A percentile compares a stretch with the other conserved stretches of the same genome.
Conservation (phyloP, 805 yeast genomes). For the Cyberlindnera japonica region DNA sequence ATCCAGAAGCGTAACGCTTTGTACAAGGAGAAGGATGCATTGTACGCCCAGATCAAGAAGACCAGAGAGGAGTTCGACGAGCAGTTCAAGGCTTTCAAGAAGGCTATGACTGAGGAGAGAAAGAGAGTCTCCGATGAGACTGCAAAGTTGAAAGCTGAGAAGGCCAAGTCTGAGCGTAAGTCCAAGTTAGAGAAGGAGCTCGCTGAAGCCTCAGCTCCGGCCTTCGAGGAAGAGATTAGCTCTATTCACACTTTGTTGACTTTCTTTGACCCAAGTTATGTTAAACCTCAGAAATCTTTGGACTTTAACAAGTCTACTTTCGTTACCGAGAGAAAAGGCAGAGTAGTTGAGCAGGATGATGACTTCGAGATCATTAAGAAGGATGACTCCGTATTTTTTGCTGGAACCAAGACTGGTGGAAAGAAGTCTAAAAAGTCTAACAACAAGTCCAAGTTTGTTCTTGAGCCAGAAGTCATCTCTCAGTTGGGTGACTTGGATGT, state of each 20-base stretch:
- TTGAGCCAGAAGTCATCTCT: constrained; percentile 78
- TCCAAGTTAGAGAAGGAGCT: constrained; percentile 66
- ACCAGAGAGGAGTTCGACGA: constrained; percentile 72
- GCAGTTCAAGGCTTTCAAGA: constrained; percentile 67
- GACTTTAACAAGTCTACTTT: constrained; percentile 31
- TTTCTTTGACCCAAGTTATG: constrained; percentile 76
- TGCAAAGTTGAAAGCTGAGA: constrained; percentile 41
- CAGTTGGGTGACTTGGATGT: constrained; percentile 73
- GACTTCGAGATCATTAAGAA: constrained; percentile 64
- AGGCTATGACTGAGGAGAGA: constrained; percentile 68
- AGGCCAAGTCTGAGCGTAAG: constrained; percentile 49
- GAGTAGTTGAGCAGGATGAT: constrained; percentile 59
- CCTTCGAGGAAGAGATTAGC: constrained; percentile 74
- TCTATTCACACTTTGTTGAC: constrained; percentile 68
- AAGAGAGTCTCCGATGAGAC: constrained; percentile 59
- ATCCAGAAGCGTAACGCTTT: constrained; percentile 63
- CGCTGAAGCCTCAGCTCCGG: constrained; percentile 75
- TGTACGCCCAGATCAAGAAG: constrained; percentile 62
- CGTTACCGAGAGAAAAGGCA: constrained; percentile 25
- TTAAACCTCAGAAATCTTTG: constrained; percentile 44
- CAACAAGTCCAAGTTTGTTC: constrained; percentile 52
- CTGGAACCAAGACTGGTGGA: constrained; percentile 40
- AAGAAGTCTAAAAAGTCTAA: constrained; percentile 56
- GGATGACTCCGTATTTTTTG: constrained; percentile 55
- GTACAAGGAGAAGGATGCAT: constrained; percentile 63